Evolutionary conservation across 1,139 yeast species (phyloP).

Genomic region (Suhomyces atakaporum): DNA sequence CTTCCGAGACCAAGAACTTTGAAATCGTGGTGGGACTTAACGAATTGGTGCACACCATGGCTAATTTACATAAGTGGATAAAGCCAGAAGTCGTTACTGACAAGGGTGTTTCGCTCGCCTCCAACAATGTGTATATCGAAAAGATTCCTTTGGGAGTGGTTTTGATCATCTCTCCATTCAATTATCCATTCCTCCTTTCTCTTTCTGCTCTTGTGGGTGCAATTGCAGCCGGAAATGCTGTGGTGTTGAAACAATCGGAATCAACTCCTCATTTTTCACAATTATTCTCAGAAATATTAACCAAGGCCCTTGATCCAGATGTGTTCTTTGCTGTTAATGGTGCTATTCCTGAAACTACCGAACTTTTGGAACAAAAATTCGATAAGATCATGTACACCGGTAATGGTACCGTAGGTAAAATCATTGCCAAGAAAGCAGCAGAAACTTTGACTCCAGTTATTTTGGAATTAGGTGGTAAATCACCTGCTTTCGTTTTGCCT

Average conservation of each 20-base stretch:
- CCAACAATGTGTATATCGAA: constrained; percentile 55
- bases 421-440: constrained; percentile 81
- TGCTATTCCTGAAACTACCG: constrained; percentile 67
- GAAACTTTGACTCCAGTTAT: constrained; percentile 77
- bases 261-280: constrained; percentile 63
- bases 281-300: constrained; percentile 57
- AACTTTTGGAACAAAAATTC: constrained; percentile 63
- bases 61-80: constrained; percentile 61
- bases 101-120: constrained; percentile 47
- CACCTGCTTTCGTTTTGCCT: constrained; percentile 73
- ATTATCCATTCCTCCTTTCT: constrained; percentile 73
- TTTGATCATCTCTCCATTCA: constrained; percentile 80
- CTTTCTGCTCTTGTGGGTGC: constrained; percentile 77
- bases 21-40: constrained; percentile 56
- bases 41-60: constrained; percentile 64
- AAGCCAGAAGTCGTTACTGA: constrained; percentile 52
- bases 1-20: constrained; percentile 58
- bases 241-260: constrained; percentile 81
- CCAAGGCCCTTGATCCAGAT: constrained; percentile 55
- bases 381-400: constrained; percentile 92
- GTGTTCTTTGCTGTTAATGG: constrained; percentile 71
- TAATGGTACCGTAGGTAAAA: constrained; percentile 70
- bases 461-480: constrained; percentile 92
- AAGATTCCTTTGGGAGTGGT: constrained; percentile 76
- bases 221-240: constrained; percentile 84